These are phyloP conservation scores for Neonectria ditissima DNA, from an alignment of 2,329 filamentous ascomycete genomes.

Conservation along the genomic window DNA sequence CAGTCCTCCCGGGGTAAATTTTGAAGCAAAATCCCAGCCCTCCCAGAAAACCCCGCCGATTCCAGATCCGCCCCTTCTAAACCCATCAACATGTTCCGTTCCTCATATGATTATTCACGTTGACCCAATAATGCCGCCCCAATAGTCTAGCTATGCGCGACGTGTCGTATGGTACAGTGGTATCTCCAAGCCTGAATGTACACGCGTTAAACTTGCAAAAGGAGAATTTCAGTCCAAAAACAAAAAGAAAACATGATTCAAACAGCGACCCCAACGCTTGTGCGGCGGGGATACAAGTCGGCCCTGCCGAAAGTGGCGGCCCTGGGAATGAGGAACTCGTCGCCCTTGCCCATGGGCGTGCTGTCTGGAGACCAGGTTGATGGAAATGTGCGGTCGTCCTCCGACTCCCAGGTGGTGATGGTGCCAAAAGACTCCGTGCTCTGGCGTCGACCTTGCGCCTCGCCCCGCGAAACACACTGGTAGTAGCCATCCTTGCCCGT, in stretches of 20 bases:
- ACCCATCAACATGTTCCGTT: conserved; percentile 14
- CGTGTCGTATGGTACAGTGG: conserved; percentile 37
- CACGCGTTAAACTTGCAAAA: conserved; percentile 36
- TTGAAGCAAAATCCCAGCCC: conserved; percentile 13
- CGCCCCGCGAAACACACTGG: conserved; percentile 61
- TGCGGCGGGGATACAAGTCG: conserved; percentile 30
- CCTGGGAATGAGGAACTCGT: conserved; percentile 55
- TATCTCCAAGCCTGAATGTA: conserved; percentile 40
- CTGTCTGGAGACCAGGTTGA: conserved; percentile 63
- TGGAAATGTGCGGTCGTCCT: conserved; percentile 59
- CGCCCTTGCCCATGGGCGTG: conserved; percentile 51
- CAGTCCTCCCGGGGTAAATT: conserved; percentile 11
- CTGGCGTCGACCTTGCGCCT: conserved; percentile 43
- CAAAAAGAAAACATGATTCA: conserved; percentile 36
- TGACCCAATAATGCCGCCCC: conserved; percentile 23
- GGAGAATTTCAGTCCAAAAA: conserved; percentile 31
- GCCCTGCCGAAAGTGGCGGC: conserved; percentile 47
- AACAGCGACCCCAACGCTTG: conserved; percentile 47
- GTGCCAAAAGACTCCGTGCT: conserved; percentile 62
- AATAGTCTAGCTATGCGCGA: conserved; percentile 27
- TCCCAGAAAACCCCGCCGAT: conserved; percentile 1
- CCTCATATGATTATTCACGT: conserved; percentile 31
- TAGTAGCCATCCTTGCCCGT: conserved; percentile 68
- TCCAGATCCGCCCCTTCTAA: conserved; percentile 28
- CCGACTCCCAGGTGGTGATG: conserved; percentile 63